Conservation (phyloP, 1,139 yeast species). For the Hanseniaspora gamundiae region DNA sequence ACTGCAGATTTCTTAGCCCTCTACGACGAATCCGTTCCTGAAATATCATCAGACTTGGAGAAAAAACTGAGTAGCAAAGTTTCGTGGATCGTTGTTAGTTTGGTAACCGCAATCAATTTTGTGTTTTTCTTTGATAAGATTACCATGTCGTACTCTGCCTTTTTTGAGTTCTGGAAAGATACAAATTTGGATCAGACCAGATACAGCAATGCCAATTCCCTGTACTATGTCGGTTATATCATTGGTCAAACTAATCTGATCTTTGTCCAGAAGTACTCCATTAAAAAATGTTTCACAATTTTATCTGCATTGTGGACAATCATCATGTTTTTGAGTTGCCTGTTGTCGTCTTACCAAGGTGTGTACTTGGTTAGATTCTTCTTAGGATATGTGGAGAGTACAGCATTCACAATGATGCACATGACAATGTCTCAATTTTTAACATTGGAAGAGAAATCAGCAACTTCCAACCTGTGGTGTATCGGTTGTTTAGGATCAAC, state of each 20-base stretch:
- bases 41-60: slow-evolving; percentile 29
- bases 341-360: slow-evolving; percentile 31
- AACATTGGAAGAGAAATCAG: slow-evolving; percentile 31
- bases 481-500: slow-evolving; percentile 35
- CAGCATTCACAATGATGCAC: slow-evolving; percentile 29
- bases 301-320: slow-evolving; percentile 30
- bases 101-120: slow-evolving; percentile 28
- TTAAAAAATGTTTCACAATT: slow-evolving; percentile 25
- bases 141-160: slow-evolving; percentile 32
- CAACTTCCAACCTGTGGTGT: slow-evolving; percentile 33
- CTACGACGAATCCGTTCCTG: slow-evolving; percentile 24
- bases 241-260: slow-evolving; percentile 29
- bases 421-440: slow-evolving; percentile 35
- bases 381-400: slow-evolving; percentile 35
- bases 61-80: slow-evolving; percentile 27
- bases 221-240: slow-evolving; percentile 31
- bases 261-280: slow-evolving; percentile 27
- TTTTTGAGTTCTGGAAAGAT: slow-evolving; percentile 32
- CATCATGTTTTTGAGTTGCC: slow-evolving; percentile 30
- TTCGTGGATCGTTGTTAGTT: slow-evolving; percentile 24
- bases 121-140: slow-evolving; percentile 36
- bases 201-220: slow-evolving; percentile 30
- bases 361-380: slow-evolving; percentile 32
- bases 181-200: slow-evolving; percentile 12
- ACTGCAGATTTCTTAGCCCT: slow-evolving; percentile 29